phyloP scores from a whole-genome alignment of 176 grass and related monocot species.

The Cenchrus fungigraminus region DNA sequence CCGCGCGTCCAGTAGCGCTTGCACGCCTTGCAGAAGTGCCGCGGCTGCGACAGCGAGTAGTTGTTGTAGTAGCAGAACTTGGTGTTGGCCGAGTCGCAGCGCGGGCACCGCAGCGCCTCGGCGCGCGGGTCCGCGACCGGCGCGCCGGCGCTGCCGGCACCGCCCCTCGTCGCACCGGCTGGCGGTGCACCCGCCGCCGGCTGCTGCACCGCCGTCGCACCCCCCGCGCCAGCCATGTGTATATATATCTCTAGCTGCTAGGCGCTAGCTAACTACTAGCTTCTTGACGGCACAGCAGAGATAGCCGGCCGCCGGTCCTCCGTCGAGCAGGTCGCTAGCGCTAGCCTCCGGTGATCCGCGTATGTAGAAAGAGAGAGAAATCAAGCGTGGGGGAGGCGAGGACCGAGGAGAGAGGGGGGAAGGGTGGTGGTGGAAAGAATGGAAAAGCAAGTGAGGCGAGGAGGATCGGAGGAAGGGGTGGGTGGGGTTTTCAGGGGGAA shows the following conservation, averaged over 20 bases:
- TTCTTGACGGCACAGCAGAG: not conserved
- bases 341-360: not conserved
- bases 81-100: slow-evolving; percentile 97
- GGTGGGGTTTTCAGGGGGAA: slow-evolving; percentile 64
- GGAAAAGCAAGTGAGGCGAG: not conserved
- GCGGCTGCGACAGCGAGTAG: slow-evolving; percentile 94
- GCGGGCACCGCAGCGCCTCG: slow-evolving; percentile 70
- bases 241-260: no score
- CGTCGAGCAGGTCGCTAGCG: not conserved
- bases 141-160: not conserved
- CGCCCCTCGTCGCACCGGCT: not conserved
- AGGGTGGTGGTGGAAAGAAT: not conserved
- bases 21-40: slow-evolving; percentile 99
- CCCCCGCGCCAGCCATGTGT: slow-evolving; percentile 55
- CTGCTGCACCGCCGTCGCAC: slow-evolving; percentile 48
- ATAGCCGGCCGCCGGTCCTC: not conserved
- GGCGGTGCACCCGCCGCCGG: slow-evolving; percentile 26
- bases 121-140: slow-evolving; percentile 51
- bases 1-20: slow-evolving; percentile 99
- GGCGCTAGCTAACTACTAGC: not conserved
- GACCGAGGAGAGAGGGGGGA: not conserved
- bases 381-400: not conserved
- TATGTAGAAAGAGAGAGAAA: not conserved
- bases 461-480: slow-evolving; percentile 35
- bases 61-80: slow-evolving; percentile 99